A percentile compares a stretch with the other conserved stretches of the same genome.
Conservation (phyloP, 2,329 filamentous ascomycete genomes). For the Geosmithia putterillii region DNA sequence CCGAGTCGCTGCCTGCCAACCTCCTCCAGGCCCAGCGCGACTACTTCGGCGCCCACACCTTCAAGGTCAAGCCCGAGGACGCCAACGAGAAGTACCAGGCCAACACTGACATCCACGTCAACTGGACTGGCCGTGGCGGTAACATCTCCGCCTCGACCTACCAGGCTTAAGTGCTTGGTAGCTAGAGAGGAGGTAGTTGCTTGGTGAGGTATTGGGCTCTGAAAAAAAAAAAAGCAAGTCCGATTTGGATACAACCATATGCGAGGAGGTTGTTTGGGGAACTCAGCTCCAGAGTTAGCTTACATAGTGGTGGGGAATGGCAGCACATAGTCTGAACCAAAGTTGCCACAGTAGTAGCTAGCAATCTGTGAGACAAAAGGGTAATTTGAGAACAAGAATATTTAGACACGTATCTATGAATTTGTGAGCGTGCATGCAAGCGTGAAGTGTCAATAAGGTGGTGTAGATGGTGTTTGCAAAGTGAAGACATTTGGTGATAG, state of each 20-base stretch:
- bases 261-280: background rate
- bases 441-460: background rate
- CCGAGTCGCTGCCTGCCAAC: constrained; percentile 95
- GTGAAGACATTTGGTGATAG: too few relatives aligned
- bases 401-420: background rate
- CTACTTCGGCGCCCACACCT: constrained; percentile 95
- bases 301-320: too few relatives aligned
- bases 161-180: constrained; percentile 57
- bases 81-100: constrained; percentile 70
- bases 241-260: background rate
- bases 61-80: constrained; percentile 72
- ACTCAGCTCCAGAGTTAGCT: background rate
- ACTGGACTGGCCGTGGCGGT: constrained; percentile 98
- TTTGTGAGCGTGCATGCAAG: background rate
- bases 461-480: too few relatives aligned
- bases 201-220: background rate
- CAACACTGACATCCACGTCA: constrained; percentile 90
- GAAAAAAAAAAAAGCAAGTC: background rate
- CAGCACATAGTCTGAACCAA: too few relatives aligned
- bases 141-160: constrained; percentile 97
- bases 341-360: too few relatives aligned
- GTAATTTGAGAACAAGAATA: background rate
- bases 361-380: background rate
- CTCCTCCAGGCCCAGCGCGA: constrained; percentile 97
- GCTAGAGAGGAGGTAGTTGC: background rate